Conservation (phyloP, 2,329 filamentous ascomycete species). For the Lasiodiplodia sp. region DNA sequence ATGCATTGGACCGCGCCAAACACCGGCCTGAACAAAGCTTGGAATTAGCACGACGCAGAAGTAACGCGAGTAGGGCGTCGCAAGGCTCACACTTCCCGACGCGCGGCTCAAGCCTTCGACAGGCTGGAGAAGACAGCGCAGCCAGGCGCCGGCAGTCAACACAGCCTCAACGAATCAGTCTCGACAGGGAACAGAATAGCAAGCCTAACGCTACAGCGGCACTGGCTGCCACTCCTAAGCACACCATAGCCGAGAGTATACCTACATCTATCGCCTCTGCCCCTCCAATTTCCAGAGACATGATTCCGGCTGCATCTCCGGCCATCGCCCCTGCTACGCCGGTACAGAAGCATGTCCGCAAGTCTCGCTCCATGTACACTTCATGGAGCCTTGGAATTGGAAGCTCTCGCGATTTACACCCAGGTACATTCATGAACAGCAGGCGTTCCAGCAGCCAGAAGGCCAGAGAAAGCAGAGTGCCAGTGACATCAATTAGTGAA, state of each 20-base stretch:
- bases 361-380: slow-evolving; percentile 29
- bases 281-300: neutral
- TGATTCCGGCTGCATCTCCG: slow-evolving; percentile 34
- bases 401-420: neutral
- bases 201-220: neutral
- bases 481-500: neutral
- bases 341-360: slow-evolving; percentile 15
- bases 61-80: slow-evolving; percentile 44
- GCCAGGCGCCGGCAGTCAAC: slow-evolving; percentile 11
- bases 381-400: slow-evolving; percentile 24
- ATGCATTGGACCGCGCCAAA: slow-evolving; percentile 36
- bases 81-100: slow-evolving; percentile 49
- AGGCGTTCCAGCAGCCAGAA: neutral
- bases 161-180: slow-evolving; percentile 31
- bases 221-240: slow-evolving; percentile 18
- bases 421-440: neutral
- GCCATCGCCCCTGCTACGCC: neutral
- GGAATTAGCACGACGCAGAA: slow-evolving; percentile 40
- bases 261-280: slow-evolving; percentile 6
- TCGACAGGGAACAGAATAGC: slow-evolving; percentile 8
- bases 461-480: neutral
- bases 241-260: slow-evolving; percentile 29
- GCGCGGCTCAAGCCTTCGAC: slow-evolving; percentile 40
- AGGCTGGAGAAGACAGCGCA: slow-evolving; percentile 13
- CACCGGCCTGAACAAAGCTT: slow-evolving; percentile 30